Evolutionary conservation across 768 basidiomycete species (phyloP).

Genomic region (Boletus rubropictus): DNA sequence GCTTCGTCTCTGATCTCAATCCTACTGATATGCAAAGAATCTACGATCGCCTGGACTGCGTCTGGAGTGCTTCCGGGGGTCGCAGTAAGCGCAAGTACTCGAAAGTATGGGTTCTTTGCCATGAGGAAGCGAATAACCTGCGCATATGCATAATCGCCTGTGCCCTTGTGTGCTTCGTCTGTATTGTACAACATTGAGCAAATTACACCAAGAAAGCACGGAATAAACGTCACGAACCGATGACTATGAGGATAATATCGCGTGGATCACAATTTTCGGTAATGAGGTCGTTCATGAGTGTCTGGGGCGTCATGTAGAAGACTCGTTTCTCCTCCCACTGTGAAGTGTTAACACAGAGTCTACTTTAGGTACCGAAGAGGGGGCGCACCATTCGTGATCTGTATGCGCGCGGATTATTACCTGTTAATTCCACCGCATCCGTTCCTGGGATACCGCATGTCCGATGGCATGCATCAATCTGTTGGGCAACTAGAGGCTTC

Average conservation of each 20-base stretch:
- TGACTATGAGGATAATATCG: slow-evolving; percentile 81
- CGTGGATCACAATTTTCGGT: slow-evolving; percentile 67
- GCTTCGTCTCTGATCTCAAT: slow-evolving; percentile 93
- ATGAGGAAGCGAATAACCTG: slow-evolving; percentile 84
- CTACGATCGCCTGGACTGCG: slow-evolving; percentile 86
- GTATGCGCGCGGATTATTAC: slow-evolving; percentile 50
- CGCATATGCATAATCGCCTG: slow-evolving; percentile 89
- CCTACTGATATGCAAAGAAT: slow-evolving; percentile 87
- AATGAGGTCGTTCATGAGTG: slow-evolving; percentile 79
- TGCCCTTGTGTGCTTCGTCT: slow-evolving; percentile 96
- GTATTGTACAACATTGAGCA: slow-evolving; percentile 4
- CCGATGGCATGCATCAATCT: slow-evolving; percentile 88
- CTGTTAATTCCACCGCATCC: slow-evolving; percentile 85
- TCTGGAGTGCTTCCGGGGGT: slow-evolving; percentile 87
- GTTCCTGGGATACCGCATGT: slow-evolving; percentile 88
- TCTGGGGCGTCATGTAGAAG: slow-evolving; percentile 96
- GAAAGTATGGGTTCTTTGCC: slow-evolving; percentile 91
- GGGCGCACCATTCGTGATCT: slow-evolving; percentile 56
- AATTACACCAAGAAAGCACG: background rate
- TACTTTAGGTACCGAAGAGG: background rate
- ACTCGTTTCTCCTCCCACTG: slow-evolving; percentile 82
- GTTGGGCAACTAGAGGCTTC: slow-evolving; percentile 93
- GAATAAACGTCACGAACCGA: slow-evolving; percentile 50
- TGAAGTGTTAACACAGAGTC: background rate
- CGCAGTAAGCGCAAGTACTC: slow-evolving; percentile 89